phyloP scores from a whole-genome alignment of 23 red algal species.

The Gracilariopsis chorda region DNA sequence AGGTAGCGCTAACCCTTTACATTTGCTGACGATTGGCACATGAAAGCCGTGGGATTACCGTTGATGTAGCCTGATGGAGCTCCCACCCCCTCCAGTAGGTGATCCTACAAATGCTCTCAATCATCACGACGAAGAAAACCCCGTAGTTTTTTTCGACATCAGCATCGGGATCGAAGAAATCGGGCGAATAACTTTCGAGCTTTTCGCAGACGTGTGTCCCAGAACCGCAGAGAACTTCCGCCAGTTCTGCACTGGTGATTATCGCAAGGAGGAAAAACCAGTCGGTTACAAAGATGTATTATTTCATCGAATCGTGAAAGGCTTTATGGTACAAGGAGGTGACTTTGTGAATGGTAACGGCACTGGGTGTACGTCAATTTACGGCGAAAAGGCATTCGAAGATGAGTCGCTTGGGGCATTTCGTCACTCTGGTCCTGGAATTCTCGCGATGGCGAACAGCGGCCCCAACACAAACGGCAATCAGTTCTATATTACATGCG shows the following conservation, averaged over 20 bases:
- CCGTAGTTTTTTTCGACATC: constrained; percentile 81
- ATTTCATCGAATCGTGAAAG: constrained; percentile 87
- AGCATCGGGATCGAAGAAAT: constrained; percentile 52
- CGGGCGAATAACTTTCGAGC: constrained; percentile 80
- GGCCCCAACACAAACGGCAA: constrained; percentile 88
- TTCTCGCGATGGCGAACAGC: constrained; percentile 94
- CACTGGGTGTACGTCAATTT: constrained; percentile 87
- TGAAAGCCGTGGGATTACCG: too few relatives aligned
- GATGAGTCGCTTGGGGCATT: constrained; percentile 80
- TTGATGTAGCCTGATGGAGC: too few relatives aligned
- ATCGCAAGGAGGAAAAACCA: constrained; percentile 24
- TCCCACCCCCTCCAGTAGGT: background rate
- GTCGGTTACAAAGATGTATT: constrained; percentile 64
- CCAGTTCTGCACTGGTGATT: constrained; percentile 71
- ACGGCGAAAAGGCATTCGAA: constrained; percentile 58
- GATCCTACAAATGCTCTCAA: constrained; percentile 35
- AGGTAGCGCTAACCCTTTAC: too few relatives aligned
- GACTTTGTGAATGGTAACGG: constrained; percentile 82
- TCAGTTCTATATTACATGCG: constrained; percentile 81
- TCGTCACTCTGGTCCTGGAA: constrained; percentile 76
- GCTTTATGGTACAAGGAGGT: constrained; percentile 92
- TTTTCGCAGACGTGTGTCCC: constrained; percentile 89
- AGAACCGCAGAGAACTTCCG: constrained; percentile 84
- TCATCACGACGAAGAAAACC: constrained; percentile 46
- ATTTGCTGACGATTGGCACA: too few relatives aligned